Percentiles rank a stretch among this genome's conserved stretches.
These are phyloP conservation scores for Fusarium beomiforme DNA, from an alignment of 2,329 filamentous ascomycete genomes.

Conservation along the genomic window DNA sequence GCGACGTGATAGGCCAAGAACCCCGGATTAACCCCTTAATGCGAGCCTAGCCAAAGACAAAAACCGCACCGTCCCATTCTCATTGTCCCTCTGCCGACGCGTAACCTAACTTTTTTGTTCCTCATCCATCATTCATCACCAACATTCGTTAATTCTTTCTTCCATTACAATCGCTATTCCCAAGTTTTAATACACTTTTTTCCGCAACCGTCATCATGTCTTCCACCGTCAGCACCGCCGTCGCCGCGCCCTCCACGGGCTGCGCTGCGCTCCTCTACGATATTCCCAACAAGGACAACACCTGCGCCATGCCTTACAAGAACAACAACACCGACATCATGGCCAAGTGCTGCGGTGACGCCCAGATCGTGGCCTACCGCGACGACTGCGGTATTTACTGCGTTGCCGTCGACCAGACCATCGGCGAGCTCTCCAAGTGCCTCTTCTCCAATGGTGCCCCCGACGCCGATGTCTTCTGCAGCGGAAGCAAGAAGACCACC, in stretches of 20 bases:
- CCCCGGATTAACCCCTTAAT: slow-evolving; percentile 36
- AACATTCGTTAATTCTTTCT: slow-evolving; percentile 15
- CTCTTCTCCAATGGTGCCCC: slow-evolving; percentile 52
- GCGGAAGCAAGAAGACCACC: slow-evolving; percentile 46
- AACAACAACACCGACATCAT: slow-evolving; percentile 56
- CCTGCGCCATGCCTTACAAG: slow-evolving; percentile 55
- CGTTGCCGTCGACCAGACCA: slow-evolving; percentile 47
- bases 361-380: slow-evolving; percentile 57
- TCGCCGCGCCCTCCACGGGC: slow-evolving; percentile 13
- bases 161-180: slow-evolving; percentile 2
- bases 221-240: slow-evolving; percentile 26
- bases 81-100: neutral
- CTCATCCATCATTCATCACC: slow-evolving; percentile 1
- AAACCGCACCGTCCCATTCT: slow-evolving; percentile 1
- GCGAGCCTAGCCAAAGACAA: slow-evolving; percentile 22
- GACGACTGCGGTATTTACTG: slow-evolving; percentile 62
- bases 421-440: slow-evolving; percentile 48
- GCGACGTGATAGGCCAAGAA: slow-evolving; percentile 3
- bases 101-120: neutral
- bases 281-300: slow-evolving; percentile 55
- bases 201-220: slow-evolving; percentile 42
- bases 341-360: slow-evolving; percentile 56
- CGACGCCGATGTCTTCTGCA: slow-evolving; percentile 56
- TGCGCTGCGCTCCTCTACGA: slow-evolving; percentile 48
- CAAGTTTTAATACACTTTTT: neutral